A percentile compares a stretch with the other conserved stretches of the same genome.
Evolutionary conservation across 1,284 basidiomycete genomes (phyloP).

Genomic region (Entoloma clypeatum): DNA sequence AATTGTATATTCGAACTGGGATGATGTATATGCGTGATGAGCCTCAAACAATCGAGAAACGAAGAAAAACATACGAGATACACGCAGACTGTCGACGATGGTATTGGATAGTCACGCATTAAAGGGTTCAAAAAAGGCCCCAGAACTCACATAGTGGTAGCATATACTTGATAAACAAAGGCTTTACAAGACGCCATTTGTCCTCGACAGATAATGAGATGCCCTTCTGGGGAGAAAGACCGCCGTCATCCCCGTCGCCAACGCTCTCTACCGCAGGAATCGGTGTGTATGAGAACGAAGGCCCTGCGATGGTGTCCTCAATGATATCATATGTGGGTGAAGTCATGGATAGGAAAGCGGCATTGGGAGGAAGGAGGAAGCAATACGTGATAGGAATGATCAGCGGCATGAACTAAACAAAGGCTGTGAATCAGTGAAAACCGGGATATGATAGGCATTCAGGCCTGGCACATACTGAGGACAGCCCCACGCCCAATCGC

Average conservation of each 20-base stretch:
- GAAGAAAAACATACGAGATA: constrained; percentile 54
- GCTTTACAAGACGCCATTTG: constrained; percentile 74
- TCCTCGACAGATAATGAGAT: constrained; percentile 60
- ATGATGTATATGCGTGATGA: constrained; percentile 20
- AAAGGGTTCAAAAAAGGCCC: neutral
- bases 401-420: constrained; percentile 68
- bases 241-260: constrained; percentile 37
- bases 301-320: constrained; percentile 27
- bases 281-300: constrained; percentile 49
- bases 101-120: constrained; percentile 5
- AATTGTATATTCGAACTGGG: constrained; percentile 90
- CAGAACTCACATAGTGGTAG: constrained; percentile 65
- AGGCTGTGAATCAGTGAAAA: constrained; percentile 7
- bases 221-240: constrained; percentile 32
- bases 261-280: constrained; percentile 43
- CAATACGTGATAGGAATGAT: constrained; percentile 73
- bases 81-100: constrained; percentile 56
- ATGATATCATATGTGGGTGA: constrained; percentile 36
- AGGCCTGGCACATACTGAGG: constrained; percentile 49
- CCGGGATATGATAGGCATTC: neutral
- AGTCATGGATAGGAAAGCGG: constrained; percentile 39
- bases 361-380: constrained; percentile 64
- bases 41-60: constrained; percentile 2
- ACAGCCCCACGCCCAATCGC: constrained; percentile 76
- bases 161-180: constrained; percentile 77